These are phyloP conservation scores for Spinacia oleracea DNA, from an alignment of 179 eudicot genomes.

Conservation along the genomic window DNA sequence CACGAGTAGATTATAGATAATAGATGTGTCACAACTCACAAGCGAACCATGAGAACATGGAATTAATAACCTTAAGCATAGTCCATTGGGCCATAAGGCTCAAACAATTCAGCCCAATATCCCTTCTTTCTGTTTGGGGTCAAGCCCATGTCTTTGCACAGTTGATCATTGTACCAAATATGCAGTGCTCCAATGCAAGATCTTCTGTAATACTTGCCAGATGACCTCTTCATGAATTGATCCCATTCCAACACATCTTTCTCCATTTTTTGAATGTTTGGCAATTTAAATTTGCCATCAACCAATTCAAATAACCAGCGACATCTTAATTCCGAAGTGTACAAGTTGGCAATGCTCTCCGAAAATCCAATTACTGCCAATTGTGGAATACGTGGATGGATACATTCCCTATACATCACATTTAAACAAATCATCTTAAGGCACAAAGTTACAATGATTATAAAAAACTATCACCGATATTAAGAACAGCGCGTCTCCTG, in stretches of 20 bases:
- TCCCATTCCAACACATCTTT: slow-evolving; percentile 48
- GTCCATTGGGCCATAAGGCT: slow-evolving; percentile 61
- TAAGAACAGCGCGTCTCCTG: no score
- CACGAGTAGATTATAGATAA: no score
- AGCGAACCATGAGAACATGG: no score
- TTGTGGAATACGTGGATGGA: slow-evolving; percentile 66
- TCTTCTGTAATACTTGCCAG: slow-evolving; percentile 31
- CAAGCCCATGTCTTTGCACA: slow-evolving; percentile 69
- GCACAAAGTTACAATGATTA: no score
- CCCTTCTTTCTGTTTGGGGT: slow-evolving; percentile 54
- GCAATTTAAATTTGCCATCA: slow-evolving; percentile 50
- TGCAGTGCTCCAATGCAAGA: slow-evolving; percentile 50
- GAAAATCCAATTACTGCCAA: slow-evolving; percentile 58
- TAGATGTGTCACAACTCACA: no score
- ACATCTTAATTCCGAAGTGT: slow-evolving; percentile 50
- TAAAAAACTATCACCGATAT: no score
- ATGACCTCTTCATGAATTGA: slow-evolving; percentile 37
- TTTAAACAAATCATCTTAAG: no score
- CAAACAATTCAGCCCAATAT: slow-evolving; percentile 42
- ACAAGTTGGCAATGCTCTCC: slow-evolving; percentile 49
- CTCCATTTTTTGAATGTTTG: slow-evolving; percentile 50
- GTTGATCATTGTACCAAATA: slow-evolving; percentile 57
- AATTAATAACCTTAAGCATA: slow-evolving; percentile 20
- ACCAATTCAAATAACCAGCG: slow-evolving; percentile 56
- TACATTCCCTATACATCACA: slow-evolving; percentile 39